phyloP scores from a whole-genome alignment of 257 asterid genomes.

The Pogostemon cablin region DNA sequence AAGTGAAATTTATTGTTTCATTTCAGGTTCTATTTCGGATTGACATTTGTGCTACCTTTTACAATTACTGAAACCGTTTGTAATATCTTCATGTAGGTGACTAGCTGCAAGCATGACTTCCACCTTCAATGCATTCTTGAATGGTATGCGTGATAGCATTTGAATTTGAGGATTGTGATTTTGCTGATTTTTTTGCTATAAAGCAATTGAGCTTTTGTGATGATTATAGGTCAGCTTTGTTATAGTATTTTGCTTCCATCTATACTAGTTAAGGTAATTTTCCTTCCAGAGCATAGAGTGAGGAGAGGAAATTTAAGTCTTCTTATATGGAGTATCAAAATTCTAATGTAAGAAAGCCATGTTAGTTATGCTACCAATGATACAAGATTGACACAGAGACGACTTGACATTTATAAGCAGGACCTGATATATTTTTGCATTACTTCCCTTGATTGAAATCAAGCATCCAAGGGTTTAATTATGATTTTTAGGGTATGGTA shows the following conservation, averaged over 20 bases:
- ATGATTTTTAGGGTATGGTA: too few species aligned
- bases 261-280: constrained; percentile 11
- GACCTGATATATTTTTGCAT: background rate
- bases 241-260: constrained; percentile 1
- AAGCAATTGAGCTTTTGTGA: background rate
- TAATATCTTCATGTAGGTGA: constrained; percentile 48
- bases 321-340: background rate
- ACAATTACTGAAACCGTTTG: constrained; percentile 20
- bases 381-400: background rate
- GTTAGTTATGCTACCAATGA: constrained; percentile 9
- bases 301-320: background rate
- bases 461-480: too few species aligned
- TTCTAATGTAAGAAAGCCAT: background rate
- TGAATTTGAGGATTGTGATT: background rate
- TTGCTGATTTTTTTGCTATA: background rate
- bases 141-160: constrained; percentile 54
- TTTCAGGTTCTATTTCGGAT: background rate
- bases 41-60: background rate
- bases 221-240: background rate
- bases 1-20: constrained; percentile 9
- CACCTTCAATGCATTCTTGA: constrained; percentile 95
- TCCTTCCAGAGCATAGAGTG: background rate
- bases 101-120: constrained; percentile 85
- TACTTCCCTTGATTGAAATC: too few species aligned
- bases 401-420: background rate